Conservation (phyloP, 352 stramenopile species). For the Phytophthora constricta region DNA sequence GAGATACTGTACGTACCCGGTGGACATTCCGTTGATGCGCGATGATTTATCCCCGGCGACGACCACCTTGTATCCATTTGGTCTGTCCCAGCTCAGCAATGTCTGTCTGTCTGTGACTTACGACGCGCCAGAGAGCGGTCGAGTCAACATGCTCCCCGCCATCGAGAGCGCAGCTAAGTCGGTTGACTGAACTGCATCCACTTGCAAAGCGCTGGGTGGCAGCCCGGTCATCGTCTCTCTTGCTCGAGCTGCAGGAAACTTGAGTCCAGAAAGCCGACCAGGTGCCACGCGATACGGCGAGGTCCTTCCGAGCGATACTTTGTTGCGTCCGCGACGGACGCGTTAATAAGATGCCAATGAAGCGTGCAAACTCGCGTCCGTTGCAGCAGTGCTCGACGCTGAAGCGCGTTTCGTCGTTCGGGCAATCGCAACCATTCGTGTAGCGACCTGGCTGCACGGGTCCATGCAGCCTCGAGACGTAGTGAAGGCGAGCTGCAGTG, state of each 20-base stretch:
- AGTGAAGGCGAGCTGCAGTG: background rate
- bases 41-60: background rate
- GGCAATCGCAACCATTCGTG: background rate
- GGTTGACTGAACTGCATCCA: constrained; percentile 26
- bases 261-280: background rate
- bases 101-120: constrained; percentile 28
- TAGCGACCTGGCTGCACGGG: background rate
- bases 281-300: background rate
- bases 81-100: constrained; percentile 28
- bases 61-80: constrained; percentile 14
- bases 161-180: background rate
- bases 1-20: too few relatives aligned
- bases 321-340: background rate
- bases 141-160: constrained; percentile 14
- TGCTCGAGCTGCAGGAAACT: background rate
- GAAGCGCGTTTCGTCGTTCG: background rate
- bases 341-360: background rate
- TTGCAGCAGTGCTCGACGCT: too few relatives aligned
- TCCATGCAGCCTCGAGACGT: background rate
- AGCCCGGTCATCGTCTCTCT: background rate
- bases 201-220: background rate
- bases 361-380: too few relatives aligned
- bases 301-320: background rate
- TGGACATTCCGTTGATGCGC: background rate
- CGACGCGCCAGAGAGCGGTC: constrained; percentile 14